phyloP scores from a whole-genome alignment of 768 basidiomycete genomes.

The Panaeolus cyanescens region DNA sequence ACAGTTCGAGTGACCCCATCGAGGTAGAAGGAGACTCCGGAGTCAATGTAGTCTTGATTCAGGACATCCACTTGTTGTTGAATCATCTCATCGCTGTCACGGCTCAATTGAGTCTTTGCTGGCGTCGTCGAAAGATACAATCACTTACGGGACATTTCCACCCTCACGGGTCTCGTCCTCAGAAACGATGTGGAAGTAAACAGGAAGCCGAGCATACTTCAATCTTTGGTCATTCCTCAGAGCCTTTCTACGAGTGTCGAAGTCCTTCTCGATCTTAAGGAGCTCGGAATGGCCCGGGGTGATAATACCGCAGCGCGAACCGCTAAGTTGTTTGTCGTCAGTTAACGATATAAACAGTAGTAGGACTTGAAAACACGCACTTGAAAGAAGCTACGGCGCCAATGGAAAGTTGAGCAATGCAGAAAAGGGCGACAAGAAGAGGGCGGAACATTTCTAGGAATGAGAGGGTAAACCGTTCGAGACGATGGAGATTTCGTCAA shows the following conservation, averaged over 20 bases:
- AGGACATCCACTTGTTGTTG: constrained; percentile 37
- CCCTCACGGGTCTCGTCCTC: constrained; percentile 37
- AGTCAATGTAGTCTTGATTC: constrained; percentile 35
- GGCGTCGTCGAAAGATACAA: not conserved
- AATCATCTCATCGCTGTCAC: constrained; percentile 29
- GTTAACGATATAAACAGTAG: not conserved
- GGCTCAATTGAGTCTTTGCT: constrained; percentile 3
- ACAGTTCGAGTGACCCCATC: constrained; percentile 31
- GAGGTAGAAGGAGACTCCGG: constrained; percentile 38
- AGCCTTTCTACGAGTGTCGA: not conserved
- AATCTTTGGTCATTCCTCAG: not conserved
- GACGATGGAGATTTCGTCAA: not conserved
- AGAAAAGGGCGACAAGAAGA: not conserved
- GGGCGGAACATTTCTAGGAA: not conserved
- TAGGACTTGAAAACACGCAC: not conserved
- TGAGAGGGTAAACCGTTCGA: not conserved
- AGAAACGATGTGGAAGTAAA: constrained; percentile 48
- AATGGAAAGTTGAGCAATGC: not conserved
- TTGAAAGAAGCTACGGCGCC: not conserved
- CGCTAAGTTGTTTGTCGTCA: not conserved
- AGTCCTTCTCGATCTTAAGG: not conserved
- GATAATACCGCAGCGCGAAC: not conserved
- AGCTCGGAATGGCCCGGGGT: not conserved
- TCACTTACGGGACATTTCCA: constrained; percentile 41
- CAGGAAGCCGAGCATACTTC: constrained; percentile 23